Conservation (phyloP, 225 moss, liverwort and hornwort genomes). For the Polytrichum commune region DNA sequence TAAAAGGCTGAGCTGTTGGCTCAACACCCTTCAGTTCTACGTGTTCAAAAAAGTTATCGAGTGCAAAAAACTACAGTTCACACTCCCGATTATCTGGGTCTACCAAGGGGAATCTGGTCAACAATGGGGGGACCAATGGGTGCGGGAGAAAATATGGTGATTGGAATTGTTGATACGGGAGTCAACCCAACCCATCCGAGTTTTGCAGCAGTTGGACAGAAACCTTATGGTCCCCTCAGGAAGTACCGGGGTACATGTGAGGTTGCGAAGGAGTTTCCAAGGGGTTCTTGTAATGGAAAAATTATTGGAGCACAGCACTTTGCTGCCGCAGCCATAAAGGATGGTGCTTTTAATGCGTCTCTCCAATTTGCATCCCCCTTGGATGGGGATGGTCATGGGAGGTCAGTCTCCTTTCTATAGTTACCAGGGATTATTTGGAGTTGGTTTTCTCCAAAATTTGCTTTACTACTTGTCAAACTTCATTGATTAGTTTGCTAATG, state of each 20-base stretch:
- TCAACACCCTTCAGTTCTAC: conserved; percentile 21
- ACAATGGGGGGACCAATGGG: conserved; percentile 40
- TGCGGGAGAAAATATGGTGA: conserved; percentile 62
- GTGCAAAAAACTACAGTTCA: conserved; percentile 43
- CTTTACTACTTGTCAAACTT: too few relatives aligned
- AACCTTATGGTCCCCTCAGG: conserved; percentile 49
- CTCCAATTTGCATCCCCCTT: conserved; percentile 74
- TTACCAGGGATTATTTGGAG: too few relatives aligned
- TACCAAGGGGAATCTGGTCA: conserved; percentile 55
- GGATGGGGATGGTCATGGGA: conserved; percentile 90
- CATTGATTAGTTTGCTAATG: too few relatives aligned
- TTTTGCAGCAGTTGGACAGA: conserved; percentile 40
- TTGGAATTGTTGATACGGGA: conserved; percentile 66
- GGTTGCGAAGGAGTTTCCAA: conserved; percentile 56
- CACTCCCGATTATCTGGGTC: conserved; percentile 55
- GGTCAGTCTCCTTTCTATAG: conserved; percentile 29
- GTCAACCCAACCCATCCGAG: conserved; percentile 73
- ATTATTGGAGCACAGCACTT: conserved; percentile 87
- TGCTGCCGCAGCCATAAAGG: conserved; percentile 47
- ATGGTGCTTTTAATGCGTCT: conserved; percentile 60
- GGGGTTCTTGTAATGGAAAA: conserved; percentile 81
- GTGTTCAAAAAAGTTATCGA: conserved; percentile 40
- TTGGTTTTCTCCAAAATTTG: too few relatives aligned
- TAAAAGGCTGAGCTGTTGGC: conserved; percentile 28
- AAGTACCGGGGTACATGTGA: conserved; percentile 62